Evolutionary conservation across 202 grass and related monocot genomes (phyloP).

Genomic region (Elaeis oleifera): DNA sequence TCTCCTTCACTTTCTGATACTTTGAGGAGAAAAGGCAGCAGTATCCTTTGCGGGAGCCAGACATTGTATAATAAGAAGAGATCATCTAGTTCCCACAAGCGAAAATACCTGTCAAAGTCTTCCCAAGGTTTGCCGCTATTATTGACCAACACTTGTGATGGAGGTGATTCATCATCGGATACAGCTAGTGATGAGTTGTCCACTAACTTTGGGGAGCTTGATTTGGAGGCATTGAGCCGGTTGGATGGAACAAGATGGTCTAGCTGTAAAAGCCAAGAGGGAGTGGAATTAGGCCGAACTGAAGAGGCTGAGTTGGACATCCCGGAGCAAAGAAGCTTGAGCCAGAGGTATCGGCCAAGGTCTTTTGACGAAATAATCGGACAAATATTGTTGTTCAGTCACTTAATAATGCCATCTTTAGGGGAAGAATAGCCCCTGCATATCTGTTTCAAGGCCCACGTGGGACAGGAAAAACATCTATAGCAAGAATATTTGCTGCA

Average conservation of each 20-base stretch:
- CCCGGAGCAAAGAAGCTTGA: slow-evolving; percentile 63
- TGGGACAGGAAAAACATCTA: slow-evolving; percentile 74
- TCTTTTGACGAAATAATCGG: slow-evolving; percentile 60
- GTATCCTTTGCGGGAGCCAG: slow-evolving; percentile 62
- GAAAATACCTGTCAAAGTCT: slow-evolving; percentile 46
- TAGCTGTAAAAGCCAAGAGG: slow-evolving; percentile 94
- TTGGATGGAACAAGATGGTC: slow-evolving; percentile 98
- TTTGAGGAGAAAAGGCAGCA: slow-evolving; percentile 83
- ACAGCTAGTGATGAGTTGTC: slow-evolving; percentile 79
- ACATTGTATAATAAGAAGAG: slow-evolving; percentile 68
- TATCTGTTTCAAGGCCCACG: slow-evolving; percentile 80
- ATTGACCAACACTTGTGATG: slow-evolving; percentile 61
- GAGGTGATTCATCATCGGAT: slow-evolving; percentile 69
- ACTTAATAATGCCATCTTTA: slow-evolving; percentile 41
- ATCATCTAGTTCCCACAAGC: slow-evolving; percentile 49
- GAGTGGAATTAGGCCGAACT: slow-evolving; percentile 30
- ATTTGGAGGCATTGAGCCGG: slow-evolving; percentile 90
- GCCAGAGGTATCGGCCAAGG: slow-evolving; percentile 64
- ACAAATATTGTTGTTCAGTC: slow-evolving; percentile 53
- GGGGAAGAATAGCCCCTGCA: slow-evolving; percentile 49
- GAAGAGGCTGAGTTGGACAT: slow-evolving; percentile 37
- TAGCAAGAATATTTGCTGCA: slow-evolving; percentile 63
- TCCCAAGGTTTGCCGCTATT: slow-evolving; percentile 69
- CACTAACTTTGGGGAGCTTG: slow-evolving; percentile 80
- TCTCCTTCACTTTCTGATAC: slow-evolving; percentile 97